Base-by-base conservation (phyloP, 2,329 filamentous ascomycete genomes). In the Periglandula ipomoeae region DNA sequence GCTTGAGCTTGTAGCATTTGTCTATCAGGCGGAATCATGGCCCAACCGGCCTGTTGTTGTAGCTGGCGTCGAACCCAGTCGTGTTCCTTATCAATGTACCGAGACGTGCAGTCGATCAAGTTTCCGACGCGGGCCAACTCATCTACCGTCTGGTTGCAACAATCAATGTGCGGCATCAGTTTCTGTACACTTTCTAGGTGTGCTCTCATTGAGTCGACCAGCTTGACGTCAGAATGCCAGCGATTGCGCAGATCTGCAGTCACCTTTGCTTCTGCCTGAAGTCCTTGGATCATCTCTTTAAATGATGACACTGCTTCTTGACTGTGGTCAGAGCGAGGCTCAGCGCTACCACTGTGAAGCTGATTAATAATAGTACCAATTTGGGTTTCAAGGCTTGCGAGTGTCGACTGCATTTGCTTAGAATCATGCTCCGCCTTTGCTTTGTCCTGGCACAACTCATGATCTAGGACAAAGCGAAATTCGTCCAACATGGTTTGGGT, bases 21-120 rank as follows among this genome's bases (percentile, higher is more conserved):
- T 20, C 11, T 17, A 15, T 19, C 20, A 13, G 22, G 15, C 19
- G 34, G n/a, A 40, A 39, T 39, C 9, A 17, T 23, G 35, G 2
- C 19, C 11, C 35, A 22, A 19, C 46, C 43, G 30, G 43, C 6
- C 37, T 40, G 42, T 27, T 19, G 41, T 17, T 50, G 34, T 5
- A 65, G 49, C 30, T 61, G 55, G 19, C 58, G 39, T 13, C 53
- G 52, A 32, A 65, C 53, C 65, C 65, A 68, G 5, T 44, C 38
- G 19, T 53, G 54, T 48, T 67, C 65, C 37, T 49, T 38, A 3
- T 46, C 49, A 13, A 68, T 49, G 50, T 62, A 65, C 15, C 42
- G 42, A 17, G 60, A 58, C 4, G 63, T 63, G 5, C 60, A 57
- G 35, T 59, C 56, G 32, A 67, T 54, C 17, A 58, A 35, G 7